These are phyloP conservation scores for Suillus luteus DNA, from an alignment of 768 basidiomycete species.

Conservation along the genomic window DNA sequence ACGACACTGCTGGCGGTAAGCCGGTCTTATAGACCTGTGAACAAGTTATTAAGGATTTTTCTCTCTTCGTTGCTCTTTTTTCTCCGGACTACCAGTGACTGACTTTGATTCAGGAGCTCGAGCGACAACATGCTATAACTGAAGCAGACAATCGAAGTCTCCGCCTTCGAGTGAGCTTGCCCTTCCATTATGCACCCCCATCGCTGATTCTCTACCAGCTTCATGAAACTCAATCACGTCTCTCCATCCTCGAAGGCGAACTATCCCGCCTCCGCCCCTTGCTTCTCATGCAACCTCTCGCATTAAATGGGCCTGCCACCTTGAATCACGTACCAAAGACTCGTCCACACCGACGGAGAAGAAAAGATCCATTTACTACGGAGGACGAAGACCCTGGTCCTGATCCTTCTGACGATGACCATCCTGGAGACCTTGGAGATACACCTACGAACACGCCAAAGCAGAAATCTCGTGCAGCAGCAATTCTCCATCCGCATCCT, in stretches of 20 bases:
- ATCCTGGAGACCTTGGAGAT: constrained; percentile 18
- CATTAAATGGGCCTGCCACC: constrained; percentile 20
- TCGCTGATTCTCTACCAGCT: constrained; percentile 43
- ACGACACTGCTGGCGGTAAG: background rate
- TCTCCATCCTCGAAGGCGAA: constrained; percentile 62
- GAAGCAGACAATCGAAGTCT: constrained; percentile 65
- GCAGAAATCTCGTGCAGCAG: constrained; percentile 25
- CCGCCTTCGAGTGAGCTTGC: constrained; percentile 56
- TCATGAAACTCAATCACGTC: constrained; percentile 53
- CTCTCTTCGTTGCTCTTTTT: background rate
- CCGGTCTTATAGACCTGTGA: background rate
- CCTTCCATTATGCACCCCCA: constrained; percentile 1
- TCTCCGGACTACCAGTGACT: constrained; percentile 12
- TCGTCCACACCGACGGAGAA: constrained; percentile 31
- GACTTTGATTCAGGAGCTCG: constrained; percentile 49
- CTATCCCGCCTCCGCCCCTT: constrained; percentile 66
- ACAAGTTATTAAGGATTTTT: background rate
- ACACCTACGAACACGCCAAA: constrained; percentile 29
- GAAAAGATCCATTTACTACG: constrained; percentile 22
- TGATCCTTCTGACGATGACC: constrained; percentile 30
- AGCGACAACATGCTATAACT: constrained; percentile 48
- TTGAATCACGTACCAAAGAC: constrained; percentile 24
- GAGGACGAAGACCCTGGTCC: constrained; percentile 32
- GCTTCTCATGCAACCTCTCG: constrained; percentile 62
- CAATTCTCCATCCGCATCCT: constrained; percentile 13